phyloP scores from a whole-genome alignment of 768 basidiomycete genomes.

The Pulveroboletus sp. region DNA sequence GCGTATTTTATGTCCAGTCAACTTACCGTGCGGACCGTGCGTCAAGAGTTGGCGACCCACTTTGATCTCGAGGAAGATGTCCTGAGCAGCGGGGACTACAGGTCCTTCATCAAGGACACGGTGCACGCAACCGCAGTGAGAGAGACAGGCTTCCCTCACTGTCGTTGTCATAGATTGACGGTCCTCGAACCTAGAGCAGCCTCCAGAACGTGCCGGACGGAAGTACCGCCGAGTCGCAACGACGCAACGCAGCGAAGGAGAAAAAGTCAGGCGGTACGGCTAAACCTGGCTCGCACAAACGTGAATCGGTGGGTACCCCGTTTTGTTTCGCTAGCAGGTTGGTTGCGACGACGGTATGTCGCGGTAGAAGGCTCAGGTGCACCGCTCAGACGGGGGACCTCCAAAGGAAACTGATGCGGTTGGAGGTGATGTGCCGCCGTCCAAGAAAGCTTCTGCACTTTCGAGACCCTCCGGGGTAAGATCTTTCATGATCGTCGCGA shows the following conservation, averaged over 20 bases:
- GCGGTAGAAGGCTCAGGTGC: neutral
- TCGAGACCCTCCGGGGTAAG: conserved; percentile 11
- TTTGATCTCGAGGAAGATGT: conserved; percentile 41
- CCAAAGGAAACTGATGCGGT: conserved; percentile 3
- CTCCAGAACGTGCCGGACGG: conserved; percentile 8
- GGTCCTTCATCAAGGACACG: conserved; percentile 38
- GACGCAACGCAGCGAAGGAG: conserved; percentile 5
- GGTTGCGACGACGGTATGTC: neutral
- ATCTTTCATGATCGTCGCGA: neutral
- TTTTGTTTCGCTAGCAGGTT: neutral
- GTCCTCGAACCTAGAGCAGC: conserved; percentile 1
- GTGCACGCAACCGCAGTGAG: conserved; percentile 16
- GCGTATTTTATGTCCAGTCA: conserved; percentile 10
- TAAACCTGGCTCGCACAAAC: conserved; percentile 8
- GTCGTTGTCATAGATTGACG: conserved; percentile 1
- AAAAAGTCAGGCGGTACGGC: neutral
- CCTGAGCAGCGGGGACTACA: conserved; percentile 43
- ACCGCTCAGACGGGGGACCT: neutral
- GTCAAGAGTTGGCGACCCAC: conserved; percentile 44
- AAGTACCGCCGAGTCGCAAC: neutral
- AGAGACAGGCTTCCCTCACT: neutral
- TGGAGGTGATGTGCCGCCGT: neutral
- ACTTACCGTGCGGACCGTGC: conserved; percentile 47
- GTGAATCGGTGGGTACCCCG: conserved; percentile 8
- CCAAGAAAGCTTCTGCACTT: conserved; percentile 11